phyloP scores from a whole-genome alignment of 2,329 filamentous ascomycete genomes.

The Colletotrichum noveboracense region DNA sequence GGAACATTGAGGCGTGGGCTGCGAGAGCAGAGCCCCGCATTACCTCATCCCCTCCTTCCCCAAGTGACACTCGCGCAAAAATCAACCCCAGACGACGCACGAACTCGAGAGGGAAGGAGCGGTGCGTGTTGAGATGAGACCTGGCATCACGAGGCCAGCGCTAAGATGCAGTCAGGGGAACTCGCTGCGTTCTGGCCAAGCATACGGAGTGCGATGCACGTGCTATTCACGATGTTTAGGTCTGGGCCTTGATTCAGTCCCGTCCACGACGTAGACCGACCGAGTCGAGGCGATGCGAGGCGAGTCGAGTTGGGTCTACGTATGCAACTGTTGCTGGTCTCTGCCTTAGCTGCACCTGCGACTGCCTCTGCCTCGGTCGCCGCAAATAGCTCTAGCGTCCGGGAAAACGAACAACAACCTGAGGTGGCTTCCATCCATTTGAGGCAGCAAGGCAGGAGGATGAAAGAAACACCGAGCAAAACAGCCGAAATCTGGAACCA shows the following conservation, averaged over 20 bases:
- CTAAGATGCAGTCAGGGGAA: not conserved
- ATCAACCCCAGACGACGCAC: slow-evolving; percentile 6
- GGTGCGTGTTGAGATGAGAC: not conserved
- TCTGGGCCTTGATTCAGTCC: not conserved
- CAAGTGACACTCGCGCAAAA: slow-evolving; percentile 5
- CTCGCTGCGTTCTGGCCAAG: not conserved
- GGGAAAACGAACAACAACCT: not conserved
- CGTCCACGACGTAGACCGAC: not conserved
- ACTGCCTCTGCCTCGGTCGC: not conserved
- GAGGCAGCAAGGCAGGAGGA: not conserved
- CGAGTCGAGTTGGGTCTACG: not conserved
- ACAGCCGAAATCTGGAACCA: not conserved
- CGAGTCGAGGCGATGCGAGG: not conserved
- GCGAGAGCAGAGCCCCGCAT: slow-evolving; percentile 6
- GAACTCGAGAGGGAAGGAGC: slow-evolving; percentile 17
- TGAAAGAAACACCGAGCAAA: not conserved
- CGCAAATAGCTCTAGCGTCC: not conserved
- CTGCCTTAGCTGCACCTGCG: not conserved
- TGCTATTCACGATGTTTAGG: not conserved
- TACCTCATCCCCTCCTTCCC: slow-evolving; percentile 12
- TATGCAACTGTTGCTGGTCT: not conserved
- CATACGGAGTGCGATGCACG: not conserved
- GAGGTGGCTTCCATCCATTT: not conserved
- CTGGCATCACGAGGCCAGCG: not conserved
- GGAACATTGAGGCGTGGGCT: not conserved